Evolutionary conservation across 495 filamentous ascomycete genomes (phyloP).

Genomic region (Podospora bellae-mahoneyi): DNA sequence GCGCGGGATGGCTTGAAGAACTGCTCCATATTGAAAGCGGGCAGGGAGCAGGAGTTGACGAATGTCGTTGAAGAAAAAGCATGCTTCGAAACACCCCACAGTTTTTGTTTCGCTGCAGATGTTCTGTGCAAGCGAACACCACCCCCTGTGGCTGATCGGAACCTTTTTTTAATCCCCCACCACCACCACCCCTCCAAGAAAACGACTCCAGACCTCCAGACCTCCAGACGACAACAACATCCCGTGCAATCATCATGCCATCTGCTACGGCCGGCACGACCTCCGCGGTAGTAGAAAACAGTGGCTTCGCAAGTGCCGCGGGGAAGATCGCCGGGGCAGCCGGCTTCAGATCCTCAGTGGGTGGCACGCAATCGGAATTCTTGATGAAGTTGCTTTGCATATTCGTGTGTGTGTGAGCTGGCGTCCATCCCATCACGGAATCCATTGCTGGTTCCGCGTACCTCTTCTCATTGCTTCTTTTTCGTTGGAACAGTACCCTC

Average conservation of each 20-base stretch:
- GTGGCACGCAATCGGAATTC: not conserved
- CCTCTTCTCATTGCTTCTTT: not conserved
- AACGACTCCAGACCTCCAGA: not conserved
- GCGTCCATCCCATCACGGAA: not conserved
- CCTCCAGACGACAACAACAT: not conserved
- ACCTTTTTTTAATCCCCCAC: not conserved
- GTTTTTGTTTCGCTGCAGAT: constrained; percentile 2
- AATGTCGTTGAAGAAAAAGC: not conserved
- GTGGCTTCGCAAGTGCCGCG: constrained; percentile 7
- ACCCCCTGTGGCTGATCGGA: not conserved
- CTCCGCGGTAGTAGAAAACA: constrained; percentile 5
- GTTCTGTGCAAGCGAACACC: not conserved
- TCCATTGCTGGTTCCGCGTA: not conserved
- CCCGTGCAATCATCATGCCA: constrained; percentile 12
- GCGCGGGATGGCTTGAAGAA: not conserved
- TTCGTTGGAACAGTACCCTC: not conserved
- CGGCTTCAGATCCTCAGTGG: constrained; percentile 1
- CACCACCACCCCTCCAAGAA: not conserved
- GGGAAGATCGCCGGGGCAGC: constrained; percentile 8
- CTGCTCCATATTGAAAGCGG: not conserved
- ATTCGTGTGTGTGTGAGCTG: constrained; percentile 6
- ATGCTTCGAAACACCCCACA: not conserved
- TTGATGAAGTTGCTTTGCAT: constrained; percentile 18
- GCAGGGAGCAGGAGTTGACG: not conserved
- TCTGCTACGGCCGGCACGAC: not conserved